Evolutionary conservation across 768 basidiomycete species (phyloP).

Genomic region (Exsudoporus frostii): DNA sequence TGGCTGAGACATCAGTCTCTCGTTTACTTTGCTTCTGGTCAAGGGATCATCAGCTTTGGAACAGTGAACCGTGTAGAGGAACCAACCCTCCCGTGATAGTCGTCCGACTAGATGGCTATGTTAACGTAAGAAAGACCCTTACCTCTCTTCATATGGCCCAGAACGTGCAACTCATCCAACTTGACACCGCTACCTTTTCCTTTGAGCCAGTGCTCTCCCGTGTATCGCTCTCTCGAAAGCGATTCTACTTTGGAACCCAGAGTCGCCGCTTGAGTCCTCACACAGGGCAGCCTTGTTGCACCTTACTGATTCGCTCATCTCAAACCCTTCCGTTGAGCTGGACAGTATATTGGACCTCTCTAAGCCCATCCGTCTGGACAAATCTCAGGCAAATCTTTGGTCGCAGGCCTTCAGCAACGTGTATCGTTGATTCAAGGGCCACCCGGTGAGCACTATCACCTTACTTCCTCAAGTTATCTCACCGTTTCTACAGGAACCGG

Average conservation of each 20-base stretch:
- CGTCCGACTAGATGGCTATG: constrained; percentile 48
- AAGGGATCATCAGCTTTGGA: constrained; percentile 50
- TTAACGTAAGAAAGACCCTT: constrained; percentile 38
- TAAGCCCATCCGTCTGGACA: constrained; percentile 45
- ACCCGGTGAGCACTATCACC: constrained; percentile 44
- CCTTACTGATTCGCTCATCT: constrained; percentile 23
- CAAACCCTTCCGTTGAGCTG: constrained; percentile 39
- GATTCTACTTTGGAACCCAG: constrained; percentile 50
- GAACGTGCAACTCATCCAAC: constrained; percentile 46
- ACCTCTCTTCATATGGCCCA: constrained; percentile 32
- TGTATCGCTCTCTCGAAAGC: constrained; percentile 41
- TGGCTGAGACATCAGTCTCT: constrained; percentile 51
- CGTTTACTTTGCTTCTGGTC: constrained; percentile 47
- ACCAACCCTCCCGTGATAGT: constrained; percentile 47
- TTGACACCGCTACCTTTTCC: constrained; percentile 57
- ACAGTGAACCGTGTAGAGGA: constrained; percentile 54
- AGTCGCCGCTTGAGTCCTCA: neutral
- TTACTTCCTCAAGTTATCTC: neutral
- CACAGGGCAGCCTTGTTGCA: constrained; percentile 2
- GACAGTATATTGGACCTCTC: constrained; percentile 32
- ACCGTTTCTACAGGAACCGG: constrained; percentile 51
- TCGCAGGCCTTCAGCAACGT: constrained; percentile 50
- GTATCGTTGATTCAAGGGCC: constrained; percentile 70
- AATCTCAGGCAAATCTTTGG: constrained; percentile 45
- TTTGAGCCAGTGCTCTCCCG: constrained; percentile 58